These are phyloP conservation scores for Pythium sp. DNA, from an alignment of 352 stramenopile species.

Conservation along the genomic window DNA sequence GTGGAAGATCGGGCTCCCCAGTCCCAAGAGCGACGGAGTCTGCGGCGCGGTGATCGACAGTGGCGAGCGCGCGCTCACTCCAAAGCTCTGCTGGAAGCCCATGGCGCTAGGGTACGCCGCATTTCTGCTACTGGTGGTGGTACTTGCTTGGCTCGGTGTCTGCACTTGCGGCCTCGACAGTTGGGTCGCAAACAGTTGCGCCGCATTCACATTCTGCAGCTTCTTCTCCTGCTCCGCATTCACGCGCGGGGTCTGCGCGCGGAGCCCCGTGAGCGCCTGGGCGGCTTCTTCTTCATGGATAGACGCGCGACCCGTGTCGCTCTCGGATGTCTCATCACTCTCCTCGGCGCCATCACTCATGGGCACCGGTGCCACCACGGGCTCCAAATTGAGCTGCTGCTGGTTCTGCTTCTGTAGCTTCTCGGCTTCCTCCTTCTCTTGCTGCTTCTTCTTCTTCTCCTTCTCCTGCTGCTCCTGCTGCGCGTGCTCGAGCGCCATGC, in stretches of 20 bases:
- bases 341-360: slow-evolving; percentile 8
- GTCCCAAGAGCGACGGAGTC: slow-evolving; percentile 16
- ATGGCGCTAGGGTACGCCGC: slow-evolving; percentile 15
- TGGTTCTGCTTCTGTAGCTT: neutral
- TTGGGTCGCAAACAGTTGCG: slow-evolving; percentile 13
- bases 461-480: slow-evolving; percentile 3
- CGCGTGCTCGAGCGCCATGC: slow-evolving; percentile 17
- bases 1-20: slow-evolving; percentile 35
- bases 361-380: slow-evolving; percentile 2
- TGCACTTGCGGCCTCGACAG: slow-evolving; percentile 4
- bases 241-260: slow-evolving; percentile 22
- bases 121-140: slow-evolving; percentile 4
- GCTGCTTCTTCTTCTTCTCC: slow-evolving; percentile 3
- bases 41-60: slow-evolving; percentile 49
- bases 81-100: slow-evolving; percentile 13
- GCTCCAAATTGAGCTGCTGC: slow-evolving; percentile 14
- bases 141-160: slow-evolving; percentile 3
- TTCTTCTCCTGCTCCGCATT: slow-evolving; percentile 18
- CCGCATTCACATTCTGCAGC: slow-evolving; percentile 12
- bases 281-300: slow-evolving; percentile 65
- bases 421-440: neutral
- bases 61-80: slow-evolving; percentile 23
- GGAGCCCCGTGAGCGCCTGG: slow-evolving; percentile 70
- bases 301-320: slow-evolving; percentile 18
- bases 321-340: slow-evolving; percentile 16